These are phyloP conservation scores for Pythium pyrilobum DNA, from an alignment of 352 stramenopile genomes.

Conservation along the genomic window DNA sequence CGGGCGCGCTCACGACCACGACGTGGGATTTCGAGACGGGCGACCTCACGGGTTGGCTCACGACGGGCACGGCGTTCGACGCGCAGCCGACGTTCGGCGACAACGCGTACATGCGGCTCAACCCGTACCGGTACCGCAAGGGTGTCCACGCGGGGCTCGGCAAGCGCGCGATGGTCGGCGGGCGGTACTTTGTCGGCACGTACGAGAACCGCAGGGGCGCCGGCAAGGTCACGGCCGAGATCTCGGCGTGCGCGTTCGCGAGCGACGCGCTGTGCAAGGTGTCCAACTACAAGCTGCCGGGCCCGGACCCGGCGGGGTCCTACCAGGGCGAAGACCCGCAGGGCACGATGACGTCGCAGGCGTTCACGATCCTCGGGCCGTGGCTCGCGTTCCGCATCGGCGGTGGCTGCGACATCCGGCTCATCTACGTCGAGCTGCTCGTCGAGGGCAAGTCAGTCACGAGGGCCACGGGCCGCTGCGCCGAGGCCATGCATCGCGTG, in stretches of 20 bases:
- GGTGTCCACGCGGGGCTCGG: slow-evolving; percentile 28
- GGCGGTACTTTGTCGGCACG: slow-evolving; percentile 94
- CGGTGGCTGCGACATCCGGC: slow-evolving; percentile 90
- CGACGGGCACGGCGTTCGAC: slow-evolving; percentile 91
- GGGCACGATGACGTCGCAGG: slow-evolving; percentile 92
- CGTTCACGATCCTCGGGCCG: slow-evolving; percentile 88
- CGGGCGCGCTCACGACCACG: slow-evolving; percentile 71
- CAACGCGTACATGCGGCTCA: slow-evolving; percentile 85
- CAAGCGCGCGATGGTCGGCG: slow-evolving; percentile 57
- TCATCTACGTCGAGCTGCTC: slow-evolving; percentile 92
- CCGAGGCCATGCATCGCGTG: slow-evolving; percentile 86
- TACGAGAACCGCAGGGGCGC: slow-evolving; percentile 87
- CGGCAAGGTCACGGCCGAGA: slow-evolving; percentile 41
- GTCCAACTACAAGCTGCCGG: slow-evolving; percentile 75
- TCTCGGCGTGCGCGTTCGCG: slow-evolving; percentile 58
- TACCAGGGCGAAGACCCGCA: slow-evolving; percentile 88
- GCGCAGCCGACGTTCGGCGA: slow-evolving; percentile 94
- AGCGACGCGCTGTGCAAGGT: slow-evolving; percentile 58
- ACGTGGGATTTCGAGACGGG: slow-evolving; percentile 98
- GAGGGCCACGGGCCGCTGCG: slow-evolving; percentile 85
- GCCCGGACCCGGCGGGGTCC: slow-evolving; percentile 52
- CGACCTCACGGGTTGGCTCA: slow-evolving; percentile 91
- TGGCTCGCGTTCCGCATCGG: slow-evolving; percentile 93
- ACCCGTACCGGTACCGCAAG: slow-evolving; percentile 50
- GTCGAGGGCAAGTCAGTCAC: slow-evolving; percentile 89